Base-by-base conservation (phyloP, 106 monocot species). In the Hemerocallis citrina region DNA sequence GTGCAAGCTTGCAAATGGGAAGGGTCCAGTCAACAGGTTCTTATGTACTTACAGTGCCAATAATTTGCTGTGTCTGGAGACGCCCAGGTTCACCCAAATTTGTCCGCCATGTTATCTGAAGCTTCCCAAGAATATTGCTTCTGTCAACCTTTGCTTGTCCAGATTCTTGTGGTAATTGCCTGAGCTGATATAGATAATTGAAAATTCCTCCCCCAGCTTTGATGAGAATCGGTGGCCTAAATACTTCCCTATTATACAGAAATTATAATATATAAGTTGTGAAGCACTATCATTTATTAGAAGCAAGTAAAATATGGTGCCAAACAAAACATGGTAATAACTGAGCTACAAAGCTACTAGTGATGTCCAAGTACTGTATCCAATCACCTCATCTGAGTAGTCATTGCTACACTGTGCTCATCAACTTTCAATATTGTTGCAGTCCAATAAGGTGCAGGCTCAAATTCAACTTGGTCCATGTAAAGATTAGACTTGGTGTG, bases 381-480 rank as follows among this genome's bases (percentile, higher is more conserved):
- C 31, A 49, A 54, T 62, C 64, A 94, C 94, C 83, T 85, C 27
- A 54, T 78, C 23, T 73, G 66, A 55, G 74, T 75, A 41, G 64
- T 74, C 7, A 10, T 68, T 48, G 59, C 69, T 34, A 79, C 72
- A 55, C 64, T 37, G 48, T 77, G 67, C 19, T 74, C 84, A 77
- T 96, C 86, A 44, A 74, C 74, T 77, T 81, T 87, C 34, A 96
- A 74, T 48, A 81, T 62, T 41, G 81, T 81, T 48, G 84, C 73
- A 58, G 30, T 75, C 95, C 90, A 96, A 68, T 78, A 21, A 50
- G 51, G 79, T 40, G 90, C 66, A 36, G 95, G 95, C 64, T 96
- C 86, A 61, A 96, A 91, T 13, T 96, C 95, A 42, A 96, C 87
- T 84, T 96, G 95, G 65, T 96, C 95, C 95, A 96, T 91, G 40